Base-by-base conservation (phyloP, 139 green algal species). In the Microglena sp. region DNA sequence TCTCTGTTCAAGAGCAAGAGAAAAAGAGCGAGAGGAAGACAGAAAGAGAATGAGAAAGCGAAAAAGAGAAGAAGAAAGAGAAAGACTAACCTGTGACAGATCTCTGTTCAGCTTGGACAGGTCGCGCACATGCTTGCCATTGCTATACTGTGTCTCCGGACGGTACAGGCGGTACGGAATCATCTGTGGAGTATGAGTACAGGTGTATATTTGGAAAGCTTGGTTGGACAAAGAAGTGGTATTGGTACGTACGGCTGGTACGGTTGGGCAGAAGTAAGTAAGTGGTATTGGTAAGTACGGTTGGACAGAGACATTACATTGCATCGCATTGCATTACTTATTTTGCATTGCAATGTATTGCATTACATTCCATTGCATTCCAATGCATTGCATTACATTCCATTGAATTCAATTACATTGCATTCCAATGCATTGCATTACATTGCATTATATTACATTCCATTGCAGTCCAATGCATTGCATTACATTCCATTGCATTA, bases 101-200 rank as follows among this genome's bases (percentile, higher is more conserved):
- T 99, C 93, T 0, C 93, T 76, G 77, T 98, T 98, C 1, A 99
- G 81, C 72, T 95, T 95, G 45, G 81, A 89, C 68, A 99, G 72
- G 76, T 99, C 93, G 32, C 87, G 72, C 68, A 95, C 87, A 62
- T 96, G 89, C 63, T 91, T 85, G 35, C 90, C 92, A 50, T 92
- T 45, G 27, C 80, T 62, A 64, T 96, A 98, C 72, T 88, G 85
- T 24, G 91, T 98, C 60, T 86, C 87, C 36, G 93, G 84, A 24
- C 88, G 80, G 75, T 95, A 96, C 58, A 98, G 77, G 43, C 72
- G 55, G 72, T 70, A 78, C 61, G 60, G 60, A 7, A 77, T 50
- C 1, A 66, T 45, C 54, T 57, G 61, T 53, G 45, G 33, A 50
- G 40, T 50, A 18, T 11, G 40, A 18, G 11, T 50, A 50, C 40